Conservation (phyloP, 805 yeast species). For the Nakazawaea molendinolei region DNA sequence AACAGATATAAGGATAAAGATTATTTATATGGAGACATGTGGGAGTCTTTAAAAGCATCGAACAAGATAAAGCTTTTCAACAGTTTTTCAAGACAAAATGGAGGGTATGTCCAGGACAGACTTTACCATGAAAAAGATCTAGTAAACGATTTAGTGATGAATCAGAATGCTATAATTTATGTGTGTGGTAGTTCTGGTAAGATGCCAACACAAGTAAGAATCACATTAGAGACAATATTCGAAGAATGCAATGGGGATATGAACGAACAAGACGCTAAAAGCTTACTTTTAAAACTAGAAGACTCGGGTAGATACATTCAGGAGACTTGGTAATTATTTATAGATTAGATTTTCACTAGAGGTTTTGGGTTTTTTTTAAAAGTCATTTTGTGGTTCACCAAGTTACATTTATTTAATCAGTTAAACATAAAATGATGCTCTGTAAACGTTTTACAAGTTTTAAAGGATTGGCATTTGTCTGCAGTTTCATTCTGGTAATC, state of each 20-base stretch:
- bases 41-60: conserved; percentile 32
- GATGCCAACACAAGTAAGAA: conserved; percentile 85
- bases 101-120: conserved; percentile 74
- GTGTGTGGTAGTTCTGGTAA: conserved; percentile 91
- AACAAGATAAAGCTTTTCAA: conserved; percentile 29
- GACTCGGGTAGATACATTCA: conserved; percentile 63
- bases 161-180: conserved; percentile 56
- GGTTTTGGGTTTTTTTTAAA: no score
- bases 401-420: no score
- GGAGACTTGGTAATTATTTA: conserved; percentile 71
- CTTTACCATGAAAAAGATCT: conserved; percentile 43
- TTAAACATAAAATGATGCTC: no score
- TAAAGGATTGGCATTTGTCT: no score
- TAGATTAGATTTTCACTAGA: no score
- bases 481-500: no score
- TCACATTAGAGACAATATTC: conserved; percentile 66
- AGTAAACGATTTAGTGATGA: conserved; percentile 46
- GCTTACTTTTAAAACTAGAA: conserved; percentile 55
- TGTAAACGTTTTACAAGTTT: no score
- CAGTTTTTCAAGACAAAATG: conserved; percentile 44
- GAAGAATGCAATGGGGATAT: conserved; percentile 35
- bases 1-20: conserved; percentile 63
- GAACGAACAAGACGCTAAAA: conserved; percentile 38
- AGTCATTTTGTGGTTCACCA: no score
- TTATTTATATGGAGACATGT: conserved; percentile 52